A percentile compares a stretch with the other conserved stretches of the same genome.
These are phyloP conservation scores for Nothomitra cinnamomea DNA, from an alignment of 2,329 filamentous ascomycete genomes.

Conservation along the genomic window DNA sequence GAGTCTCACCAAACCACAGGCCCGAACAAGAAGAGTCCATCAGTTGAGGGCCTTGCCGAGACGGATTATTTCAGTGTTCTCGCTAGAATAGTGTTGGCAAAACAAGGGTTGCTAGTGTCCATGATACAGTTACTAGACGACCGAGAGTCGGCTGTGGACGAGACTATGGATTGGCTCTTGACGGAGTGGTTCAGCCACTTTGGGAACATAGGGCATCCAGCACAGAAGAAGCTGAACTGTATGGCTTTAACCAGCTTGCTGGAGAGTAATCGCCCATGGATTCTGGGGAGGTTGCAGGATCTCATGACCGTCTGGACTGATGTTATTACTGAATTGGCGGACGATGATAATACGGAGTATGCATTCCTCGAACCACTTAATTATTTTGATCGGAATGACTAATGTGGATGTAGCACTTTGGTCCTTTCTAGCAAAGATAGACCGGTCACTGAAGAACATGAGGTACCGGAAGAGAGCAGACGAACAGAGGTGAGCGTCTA, in stretches of 20 bases:
- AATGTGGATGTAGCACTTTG: conserved; percentile 4
- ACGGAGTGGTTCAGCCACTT: conserved; percentile 51
- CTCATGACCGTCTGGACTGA: conserved; percentile 62
- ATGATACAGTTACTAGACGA: conserved; percentile 25
- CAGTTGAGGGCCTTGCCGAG: conserved; percentile 58
- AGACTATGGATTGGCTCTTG: conserved; percentile 29
- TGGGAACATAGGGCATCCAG: conserved; percentile 47
- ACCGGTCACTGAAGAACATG: conserved; percentile 13
- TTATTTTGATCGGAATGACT: background rate
- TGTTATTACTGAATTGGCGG: conserved; percentile 44
- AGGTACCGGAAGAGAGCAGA: conserved; percentile 28
- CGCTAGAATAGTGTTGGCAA: conserved; percentile 57
- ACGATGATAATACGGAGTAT: conserved; percentile 25
- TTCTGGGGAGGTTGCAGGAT: conserved; percentile 48
- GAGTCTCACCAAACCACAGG: conserved; percentile 68
- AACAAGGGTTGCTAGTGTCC: conserved; percentile 48
- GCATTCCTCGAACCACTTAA: conserved; percentile 7
- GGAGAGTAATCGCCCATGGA: conserved; percentile 42
- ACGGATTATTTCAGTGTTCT: conserved; percentile 76
- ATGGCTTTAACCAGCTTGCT: conserved; percentile 56
- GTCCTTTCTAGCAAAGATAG: conserved; percentile 11
- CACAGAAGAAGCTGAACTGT: conserved; percentile 53
- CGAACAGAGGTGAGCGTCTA: conserved; percentile 11
- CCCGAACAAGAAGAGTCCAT: conserved; percentile 51
- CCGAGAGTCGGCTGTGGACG: conserved; percentile 18